These are phyloP conservation scores for Panicum virgatum DNA, from an alignment of 202 grass and related monocot genomes.

Conservation along the genomic window DNA sequence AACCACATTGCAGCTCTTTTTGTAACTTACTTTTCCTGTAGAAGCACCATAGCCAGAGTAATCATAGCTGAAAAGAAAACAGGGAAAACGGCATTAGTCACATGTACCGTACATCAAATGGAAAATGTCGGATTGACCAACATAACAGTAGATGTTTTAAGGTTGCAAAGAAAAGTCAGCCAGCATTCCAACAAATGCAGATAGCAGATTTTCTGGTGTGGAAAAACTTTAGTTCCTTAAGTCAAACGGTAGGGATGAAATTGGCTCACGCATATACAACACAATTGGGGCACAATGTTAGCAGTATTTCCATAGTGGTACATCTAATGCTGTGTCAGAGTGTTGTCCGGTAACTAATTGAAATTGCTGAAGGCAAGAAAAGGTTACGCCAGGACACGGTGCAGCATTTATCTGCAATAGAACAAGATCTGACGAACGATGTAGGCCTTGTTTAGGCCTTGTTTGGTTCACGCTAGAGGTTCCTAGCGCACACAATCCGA, in stretches of 20 bases:
- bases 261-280: not conserved
- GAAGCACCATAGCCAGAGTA: constrained; percentile 98
- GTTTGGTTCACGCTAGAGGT: no score
- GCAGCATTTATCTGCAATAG: constrained; percentile 15
- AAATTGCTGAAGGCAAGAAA: constrained; percentile 14
- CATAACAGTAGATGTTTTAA: not conserved
- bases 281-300: not conserved
- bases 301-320: not conserved
- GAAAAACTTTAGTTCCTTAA: constrained; percentile 28
- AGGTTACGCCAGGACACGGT: not conserved
- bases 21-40: constrained; percentile 85
- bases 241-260: constrained; percentile 29
- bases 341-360: not conserved
- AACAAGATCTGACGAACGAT: not conserved
- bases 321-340: not conserved
- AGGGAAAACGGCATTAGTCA: constrained; percentile 34
- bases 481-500: no score
- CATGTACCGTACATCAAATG: not conserved
- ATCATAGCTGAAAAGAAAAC: constrained; percentile 77
- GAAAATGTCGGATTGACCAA: not conserved
- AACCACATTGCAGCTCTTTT: not conserved
- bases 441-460: no score
- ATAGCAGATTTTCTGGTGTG: constrained; percentile 28
- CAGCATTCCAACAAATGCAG: constrained; percentile 20
- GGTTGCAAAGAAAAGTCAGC: constrained; percentile 2